Evolutionary conservation across 441 rosid species (phyloP).

Genomic region (Caryocar brasiliense): DNA sequence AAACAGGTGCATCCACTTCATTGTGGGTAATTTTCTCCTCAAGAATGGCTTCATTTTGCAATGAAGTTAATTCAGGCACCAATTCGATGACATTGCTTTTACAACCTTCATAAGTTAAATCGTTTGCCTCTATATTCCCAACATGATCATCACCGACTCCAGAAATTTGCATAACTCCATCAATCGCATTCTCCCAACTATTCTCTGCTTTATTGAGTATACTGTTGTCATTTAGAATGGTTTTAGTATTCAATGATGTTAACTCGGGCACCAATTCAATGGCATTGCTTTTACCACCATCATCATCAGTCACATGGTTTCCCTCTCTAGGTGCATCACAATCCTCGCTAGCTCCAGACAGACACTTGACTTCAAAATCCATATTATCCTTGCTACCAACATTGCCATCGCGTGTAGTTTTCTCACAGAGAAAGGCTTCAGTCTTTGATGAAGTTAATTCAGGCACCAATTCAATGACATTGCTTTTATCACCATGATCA

Average conservation of each 20-base stretch:
- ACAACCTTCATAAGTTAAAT: conserved; percentile 9
- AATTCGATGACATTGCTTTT: conserved; percentile 13
- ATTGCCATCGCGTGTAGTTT: conserved; percentile 11
- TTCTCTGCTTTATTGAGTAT: conserved; percentile 15
- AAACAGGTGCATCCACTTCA: conserved; percentile 8
- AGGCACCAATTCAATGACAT: conserved; percentile 12
- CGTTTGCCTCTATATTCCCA: conserved; percentile 1
- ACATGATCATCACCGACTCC: conserved; percentile 6
- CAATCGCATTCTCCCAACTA: no score
- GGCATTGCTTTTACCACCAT: conserved; percentile 15
- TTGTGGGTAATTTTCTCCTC: conserved; percentile 14
- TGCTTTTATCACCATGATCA: conserved; percentile 17
- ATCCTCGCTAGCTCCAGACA: conserved; percentile 8
- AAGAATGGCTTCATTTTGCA: conserved; percentile 15
- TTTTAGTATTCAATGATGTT: conserved; percentile 11
- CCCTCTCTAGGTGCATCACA: conserved; percentile 1
- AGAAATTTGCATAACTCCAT: no score
- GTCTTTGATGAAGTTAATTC: conserved; percentile 10
- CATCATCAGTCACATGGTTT: not conserved
- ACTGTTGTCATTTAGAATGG: conserved; percentile 15
- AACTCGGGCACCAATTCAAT: conserved; percentile 17
- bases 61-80: conserved; percentile 10
- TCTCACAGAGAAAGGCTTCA: conserved; percentile 17
- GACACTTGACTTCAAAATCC: conserved; percentile 3
- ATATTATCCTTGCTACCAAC: conserved; percentile 15